These are phyloP conservation scores for Capsicum rhomboideum DNA, from an alignment of 257 asterid genomes.

Conservation along the genomic window DNA sequence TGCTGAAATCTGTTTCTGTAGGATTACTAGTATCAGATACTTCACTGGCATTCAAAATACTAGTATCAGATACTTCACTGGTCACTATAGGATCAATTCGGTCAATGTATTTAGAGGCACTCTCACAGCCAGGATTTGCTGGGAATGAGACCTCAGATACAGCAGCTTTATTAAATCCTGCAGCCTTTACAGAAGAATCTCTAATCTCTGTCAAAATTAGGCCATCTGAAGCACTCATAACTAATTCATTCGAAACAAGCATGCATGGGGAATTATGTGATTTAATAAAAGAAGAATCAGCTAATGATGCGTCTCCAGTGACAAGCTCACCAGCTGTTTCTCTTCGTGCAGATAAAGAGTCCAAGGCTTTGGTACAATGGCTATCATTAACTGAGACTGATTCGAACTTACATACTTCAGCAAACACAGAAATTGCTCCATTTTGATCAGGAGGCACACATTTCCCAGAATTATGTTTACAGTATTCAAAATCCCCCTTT, in stretches of 20 bases:
- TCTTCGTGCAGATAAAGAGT: conserved; percentile 7
- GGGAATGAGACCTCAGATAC: conserved; percentile 1
- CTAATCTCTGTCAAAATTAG: not conserved
- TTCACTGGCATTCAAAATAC: conserved; percentile 12
- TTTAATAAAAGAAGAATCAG: conserved; percentile 3
- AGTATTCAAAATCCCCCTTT: not conserved
- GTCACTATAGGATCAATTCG: conserved; percentile 10
- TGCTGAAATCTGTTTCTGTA: conserved; percentile 5
- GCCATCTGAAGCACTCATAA: not conserved
- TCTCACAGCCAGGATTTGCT: conserved; percentile 10
- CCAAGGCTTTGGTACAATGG: conserved; percentile 2
- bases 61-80: conserved; percentile 27
- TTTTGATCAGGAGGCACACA: not conserved
- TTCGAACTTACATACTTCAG: conserved; percentile 19
- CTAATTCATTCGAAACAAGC: not conserved
- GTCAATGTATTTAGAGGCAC: not conserved
- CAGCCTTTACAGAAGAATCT: not conserved
- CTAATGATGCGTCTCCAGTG: not conserved
- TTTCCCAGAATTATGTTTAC: not conserved
- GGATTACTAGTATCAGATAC: conserved; percentile 15
- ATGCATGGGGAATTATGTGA: conserved; percentile 9
- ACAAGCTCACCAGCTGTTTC: not conserved
- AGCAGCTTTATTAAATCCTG: not conserved
- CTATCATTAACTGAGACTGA: conserved; percentile 15
- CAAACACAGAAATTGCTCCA: not conserved